phyloP scores from a whole-genome alignment of 192 early-diverging fungal species.

The Chytriomyces sp. region DNA sequence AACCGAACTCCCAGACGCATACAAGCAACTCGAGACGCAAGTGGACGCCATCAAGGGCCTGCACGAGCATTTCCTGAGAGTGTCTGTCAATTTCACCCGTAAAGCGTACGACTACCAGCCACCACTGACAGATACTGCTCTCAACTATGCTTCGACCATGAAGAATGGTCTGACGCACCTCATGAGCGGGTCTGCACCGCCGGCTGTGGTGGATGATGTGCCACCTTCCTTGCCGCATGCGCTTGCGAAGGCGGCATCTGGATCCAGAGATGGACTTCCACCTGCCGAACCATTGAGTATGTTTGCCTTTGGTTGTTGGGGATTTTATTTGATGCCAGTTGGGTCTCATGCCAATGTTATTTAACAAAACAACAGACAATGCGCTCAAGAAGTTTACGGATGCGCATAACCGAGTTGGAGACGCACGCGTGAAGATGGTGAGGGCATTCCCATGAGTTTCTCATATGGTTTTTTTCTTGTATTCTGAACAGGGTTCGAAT shows the following conservation, averaged over 20 bases:
- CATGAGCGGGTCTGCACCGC: neutral
- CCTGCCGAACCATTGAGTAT: constrained; percentile 11
- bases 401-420: constrained; percentile 85
- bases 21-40: constrained; percentile 87
- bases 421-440: constrained; percentile 65
- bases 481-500: constrained; percentile 16
- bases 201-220: neutral
- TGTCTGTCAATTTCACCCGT: constrained; percentile 76
- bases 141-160: constrained; percentile 74
- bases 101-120: constrained; percentile 80
- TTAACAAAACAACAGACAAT: constrained; percentile 46
- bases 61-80: constrained; percentile 71
- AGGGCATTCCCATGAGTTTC: neutral
- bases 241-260: constrained; percentile 21
- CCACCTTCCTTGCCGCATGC: constrained; percentile 25
- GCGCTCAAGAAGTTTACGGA: constrained; percentile 86
- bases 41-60: constrained; percentile 77
- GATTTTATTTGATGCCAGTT: neutral
- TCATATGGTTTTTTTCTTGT: neutral
- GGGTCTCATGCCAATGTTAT: no score
- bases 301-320: neutral
- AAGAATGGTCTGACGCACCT: neutral
- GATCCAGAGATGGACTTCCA: neutral
- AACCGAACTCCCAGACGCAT: constrained; percentile 92
- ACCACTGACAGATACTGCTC: constrained; percentile 70